phyloP scores from a whole-genome alignment of 345 rosid genomes.

The Salix udensis region DNA sequence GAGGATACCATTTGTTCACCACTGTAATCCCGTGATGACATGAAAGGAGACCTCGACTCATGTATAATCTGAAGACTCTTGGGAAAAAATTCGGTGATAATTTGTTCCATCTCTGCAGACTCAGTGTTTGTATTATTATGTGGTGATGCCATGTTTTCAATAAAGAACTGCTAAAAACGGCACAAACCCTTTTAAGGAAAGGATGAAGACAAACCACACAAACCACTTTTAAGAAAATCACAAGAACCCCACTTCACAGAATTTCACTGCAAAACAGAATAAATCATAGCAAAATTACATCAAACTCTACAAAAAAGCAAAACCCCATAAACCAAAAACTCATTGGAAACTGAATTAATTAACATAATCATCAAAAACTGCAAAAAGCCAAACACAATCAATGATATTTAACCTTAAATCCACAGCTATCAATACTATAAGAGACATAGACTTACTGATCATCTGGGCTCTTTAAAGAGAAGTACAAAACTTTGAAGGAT shows the following conservation, averaged over 20 bases:
- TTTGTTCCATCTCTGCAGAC: slow-evolving; percentile 74
- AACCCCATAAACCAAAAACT: not conserved
- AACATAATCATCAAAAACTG: not conserved
- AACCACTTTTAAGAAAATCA: not conserved
- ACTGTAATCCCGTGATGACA: slow-evolving; percentile 77
- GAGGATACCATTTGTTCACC: slow-evolving; percentile 62
- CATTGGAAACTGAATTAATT: not conserved
- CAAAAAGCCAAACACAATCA: not conserved
- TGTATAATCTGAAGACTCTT: slow-evolving; percentile 88
- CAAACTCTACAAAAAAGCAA: not conserved
- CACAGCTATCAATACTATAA: not conserved
- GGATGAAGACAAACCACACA: slow-evolving; percentile 5
- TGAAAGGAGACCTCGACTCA: slow-evolving; percentile 76
- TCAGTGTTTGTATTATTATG: slow-evolving; percentile 52
- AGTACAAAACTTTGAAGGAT: not conserved
- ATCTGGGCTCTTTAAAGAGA: not conserved
- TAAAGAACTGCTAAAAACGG: not conserved
- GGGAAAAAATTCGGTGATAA: slow-evolving; percentile 80
- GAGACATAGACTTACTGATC: not conserved
- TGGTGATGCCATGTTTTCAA: slow-evolving; percentile 47
- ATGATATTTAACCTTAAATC: not conserved
- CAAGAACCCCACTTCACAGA: not conserved
- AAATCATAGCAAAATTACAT: slow-evolving; percentile 2
- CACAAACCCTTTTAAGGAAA: slow-evolving; percentile 20
- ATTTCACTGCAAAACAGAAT: slow-evolving; percentile 26